Conservation (phyloP, 2,329 filamentous ascomycete species). For the Trichophyton simii region DNA sequence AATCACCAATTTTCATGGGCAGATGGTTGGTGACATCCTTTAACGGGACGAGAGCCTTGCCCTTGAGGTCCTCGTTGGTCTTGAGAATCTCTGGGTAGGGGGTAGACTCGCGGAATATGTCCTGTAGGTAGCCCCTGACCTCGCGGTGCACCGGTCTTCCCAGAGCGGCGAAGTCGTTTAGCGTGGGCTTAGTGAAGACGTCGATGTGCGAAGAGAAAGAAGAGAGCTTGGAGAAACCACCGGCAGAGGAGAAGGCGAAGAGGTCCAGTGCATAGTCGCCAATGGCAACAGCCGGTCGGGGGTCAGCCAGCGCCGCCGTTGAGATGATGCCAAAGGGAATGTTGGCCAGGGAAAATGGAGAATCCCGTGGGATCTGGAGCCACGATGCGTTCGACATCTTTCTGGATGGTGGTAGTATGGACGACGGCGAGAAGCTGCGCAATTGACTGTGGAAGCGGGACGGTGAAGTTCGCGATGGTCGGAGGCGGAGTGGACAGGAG, state of each 20-base stretch:
- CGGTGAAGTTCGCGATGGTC: background rate
- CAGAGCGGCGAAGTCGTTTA: conserved; percentile 63
- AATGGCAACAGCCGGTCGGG: conserved; percentile 57
- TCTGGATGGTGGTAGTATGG: background rate
- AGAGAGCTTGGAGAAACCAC: conserved; percentile 49
- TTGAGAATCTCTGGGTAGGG: conserved; percentile 49
- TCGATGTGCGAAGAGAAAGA: conserved; percentile 44
- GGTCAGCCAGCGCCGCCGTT: conserved; percentile 43
- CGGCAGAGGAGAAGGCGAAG: conserved; percentile 44
- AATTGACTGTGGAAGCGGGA: background rate
- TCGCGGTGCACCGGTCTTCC: conserved; percentile 54
- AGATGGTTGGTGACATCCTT: conserved; percentile 52
- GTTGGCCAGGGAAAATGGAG: conserved; percentile 64
- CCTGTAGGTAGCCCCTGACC: conserved; percentile 58
- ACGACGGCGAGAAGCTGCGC: background rate
- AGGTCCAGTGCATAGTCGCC: conserved; percentile 62
- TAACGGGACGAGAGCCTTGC: conserved; percentile 47
- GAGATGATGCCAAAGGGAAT: conserved; percentile 76
- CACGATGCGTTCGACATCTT: conserved; percentile 37
- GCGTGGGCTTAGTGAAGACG: conserved; percentile 52
- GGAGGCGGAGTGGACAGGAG: background rate
- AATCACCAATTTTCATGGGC: conserved; percentile 68
- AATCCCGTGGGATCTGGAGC: conserved; percentile 47
- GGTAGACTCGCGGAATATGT: conserved; percentile 50
- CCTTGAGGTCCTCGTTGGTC: conserved; percentile 46